Percentiles rank a stretch among this genome's conserved stretches.
phyloP scores from a whole-genome alignment of 2,329 filamentous ascomycete species.

The Penicillium hordei region DNA sequence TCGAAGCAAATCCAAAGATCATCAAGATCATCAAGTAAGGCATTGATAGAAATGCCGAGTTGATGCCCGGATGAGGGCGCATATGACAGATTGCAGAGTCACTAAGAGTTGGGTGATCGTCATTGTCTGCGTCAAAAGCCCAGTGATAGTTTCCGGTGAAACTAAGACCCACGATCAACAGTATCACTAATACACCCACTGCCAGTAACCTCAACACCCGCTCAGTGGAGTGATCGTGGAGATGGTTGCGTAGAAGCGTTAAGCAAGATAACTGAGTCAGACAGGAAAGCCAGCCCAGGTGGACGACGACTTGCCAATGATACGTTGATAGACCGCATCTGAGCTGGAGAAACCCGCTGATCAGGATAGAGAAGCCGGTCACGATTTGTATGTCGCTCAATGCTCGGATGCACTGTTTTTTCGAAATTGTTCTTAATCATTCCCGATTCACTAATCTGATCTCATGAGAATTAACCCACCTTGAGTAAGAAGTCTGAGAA shows the following conservation, averaged over 20 bases:
- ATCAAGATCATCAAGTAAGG: not conserved
- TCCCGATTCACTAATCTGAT: not conserved
- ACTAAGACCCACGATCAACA: conserved; percentile 1
- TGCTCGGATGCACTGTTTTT: not conserved
- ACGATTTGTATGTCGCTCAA: conserved; percentile 9
- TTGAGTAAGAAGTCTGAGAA: not conserved
- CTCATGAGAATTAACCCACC: not conserved
- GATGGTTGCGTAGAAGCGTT: conserved; percentile 5
- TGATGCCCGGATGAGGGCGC: not conserved
- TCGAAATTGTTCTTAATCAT: not conserved
- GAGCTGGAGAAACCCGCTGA: conserved; percentile 8
- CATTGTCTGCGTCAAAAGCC: not conserved
- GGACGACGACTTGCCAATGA: conserved; percentile 8
- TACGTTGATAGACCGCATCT: conserved; percentile 8
- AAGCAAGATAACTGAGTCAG: conserved; percentile 13
- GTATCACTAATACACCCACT: not conserved
- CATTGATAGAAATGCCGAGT: not conserved
- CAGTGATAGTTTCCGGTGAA: conserved; percentile 7
- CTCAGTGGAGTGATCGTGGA: not conserved
- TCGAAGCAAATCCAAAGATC: not conserved
- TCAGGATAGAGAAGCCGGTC: conserved; percentile 10
- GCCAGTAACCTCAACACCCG: conserved; percentile 1
- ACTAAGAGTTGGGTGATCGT: not conserved
- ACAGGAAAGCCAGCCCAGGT: conserved; percentile 11
- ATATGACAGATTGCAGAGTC: not conserved